phyloP scores from a whole-genome alignment of 148 eudicot genomes.

The Spergularia bocconei region DNA sequence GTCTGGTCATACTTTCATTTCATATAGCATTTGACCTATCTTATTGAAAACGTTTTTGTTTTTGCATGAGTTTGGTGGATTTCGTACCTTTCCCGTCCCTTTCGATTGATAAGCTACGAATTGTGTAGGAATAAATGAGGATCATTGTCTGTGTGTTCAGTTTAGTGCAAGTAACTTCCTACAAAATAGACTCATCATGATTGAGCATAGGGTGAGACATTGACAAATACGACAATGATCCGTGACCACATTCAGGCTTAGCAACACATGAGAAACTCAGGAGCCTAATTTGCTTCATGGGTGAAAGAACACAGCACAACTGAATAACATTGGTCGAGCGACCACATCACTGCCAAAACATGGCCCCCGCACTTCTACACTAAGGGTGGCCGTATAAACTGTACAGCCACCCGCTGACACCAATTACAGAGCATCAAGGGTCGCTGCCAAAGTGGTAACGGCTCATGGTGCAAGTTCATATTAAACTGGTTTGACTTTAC shows the following conservation, averaged over 20 bases:
- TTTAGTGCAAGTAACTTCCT: conserved; percentile 11
- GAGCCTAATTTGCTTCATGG: conserved; percentile 19
- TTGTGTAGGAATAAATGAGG: conserved; percentile 13
- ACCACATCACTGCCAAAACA: neutral
- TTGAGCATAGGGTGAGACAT: conserved; percentile 5
- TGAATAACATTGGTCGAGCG: neutral
- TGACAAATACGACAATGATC: conserved; percentile 2
- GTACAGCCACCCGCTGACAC: too few relatives aligned
- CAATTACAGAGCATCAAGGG: too few relatives aligned
- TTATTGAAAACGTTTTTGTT: neutral
- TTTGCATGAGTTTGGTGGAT: conserved; percentile 28
- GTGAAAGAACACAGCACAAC: conserved; percentile 3
- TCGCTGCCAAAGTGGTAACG: too few relatives aligned
- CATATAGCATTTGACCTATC: conserved; percentile 25
- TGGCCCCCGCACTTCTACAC: neutral
- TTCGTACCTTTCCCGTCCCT: conserved; percentile 13
- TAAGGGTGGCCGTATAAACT: too few relatives aligned
- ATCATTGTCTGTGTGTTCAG: conserved; percentile 31
- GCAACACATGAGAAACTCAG: conserved; percentile 13
- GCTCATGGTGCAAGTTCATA: too few relatives aligned
- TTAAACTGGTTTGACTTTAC: too few relatives aligned
- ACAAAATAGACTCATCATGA: neutral
- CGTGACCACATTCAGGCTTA: conserved; percentile 10
- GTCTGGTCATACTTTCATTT: neutral
- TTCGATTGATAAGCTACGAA: neutral